These are phyloP conservation scores for Ophiostoma novo-ulmi DNA, from an alignment of 2,329 filamentous ascomycete species.

Conservation along the genomic window DNA sequence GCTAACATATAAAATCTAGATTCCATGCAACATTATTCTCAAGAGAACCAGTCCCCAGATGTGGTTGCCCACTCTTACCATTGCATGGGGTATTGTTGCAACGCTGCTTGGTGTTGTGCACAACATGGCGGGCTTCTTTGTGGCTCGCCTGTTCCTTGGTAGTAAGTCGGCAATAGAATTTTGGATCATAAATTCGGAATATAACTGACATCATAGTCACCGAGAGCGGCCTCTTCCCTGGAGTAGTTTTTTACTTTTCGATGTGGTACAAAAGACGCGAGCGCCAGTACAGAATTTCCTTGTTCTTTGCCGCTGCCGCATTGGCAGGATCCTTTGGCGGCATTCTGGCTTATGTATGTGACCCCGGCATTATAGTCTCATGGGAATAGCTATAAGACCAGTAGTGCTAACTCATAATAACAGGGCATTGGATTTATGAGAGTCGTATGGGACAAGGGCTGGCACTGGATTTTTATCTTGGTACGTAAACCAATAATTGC, in stretches of 20 bases:
- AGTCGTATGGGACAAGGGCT: background rate
- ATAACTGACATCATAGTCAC: background rate
- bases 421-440: background rate
- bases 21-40: slow-evolving; percentile 5
- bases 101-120: background rate
- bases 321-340: background rate
- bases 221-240: background rate
- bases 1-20: background rate
- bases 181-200: background rate
- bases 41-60: background rate
- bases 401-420: background rate
- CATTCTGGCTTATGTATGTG: background rate
- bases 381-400: too few relatives aligned
- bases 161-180: background rate
- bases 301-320: background rate
- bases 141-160: background rate
- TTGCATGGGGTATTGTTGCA: background rate
- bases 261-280: slow-evolving; percentile 7
- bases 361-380: too few relatives aligned
- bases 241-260: background rate
- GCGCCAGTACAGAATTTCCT: background rate
- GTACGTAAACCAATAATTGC: background rate
- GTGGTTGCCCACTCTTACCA: background rate
- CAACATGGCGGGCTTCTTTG: background rate
- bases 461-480: slow-evolving; percentile 3